Evolutionary conservation across 495 filamentous ascomycete genomes (phyloP).

Genomic region (Baudoinia panamericana): DNA sequence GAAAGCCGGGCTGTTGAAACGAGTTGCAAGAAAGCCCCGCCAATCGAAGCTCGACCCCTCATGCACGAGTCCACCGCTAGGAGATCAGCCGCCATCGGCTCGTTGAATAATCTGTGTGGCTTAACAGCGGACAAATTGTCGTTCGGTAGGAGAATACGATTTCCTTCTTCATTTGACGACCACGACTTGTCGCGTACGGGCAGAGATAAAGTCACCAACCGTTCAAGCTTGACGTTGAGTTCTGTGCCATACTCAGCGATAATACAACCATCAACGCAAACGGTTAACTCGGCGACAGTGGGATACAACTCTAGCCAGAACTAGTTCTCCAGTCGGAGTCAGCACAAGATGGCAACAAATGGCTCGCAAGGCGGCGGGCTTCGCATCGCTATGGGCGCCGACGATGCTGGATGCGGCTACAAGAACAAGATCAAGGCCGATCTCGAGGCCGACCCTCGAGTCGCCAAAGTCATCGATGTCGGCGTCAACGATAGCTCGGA

Average conservation of each 20-base stretch:
- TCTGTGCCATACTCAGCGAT: no score
- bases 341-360: not conserved
- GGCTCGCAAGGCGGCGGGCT: conserved; percentile 1
- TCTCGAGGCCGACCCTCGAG: conserved; percentile 52
- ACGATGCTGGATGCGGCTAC: conserved; percentile 68
- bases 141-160: conserved; percentile 6
- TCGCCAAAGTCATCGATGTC: conserved; percentile 55
- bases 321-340: not conserved
- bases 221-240: no score
- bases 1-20: no score
- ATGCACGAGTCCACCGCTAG: not conserved
- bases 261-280: not conserved
- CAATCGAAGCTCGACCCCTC: not conserved
- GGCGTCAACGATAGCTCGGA: conserved; percentile 52
- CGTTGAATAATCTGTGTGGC: not conserved
- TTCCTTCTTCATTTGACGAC: conserved; percentile 12
- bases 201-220: conserved; percentile 4
- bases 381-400: conserved; percentile 49
- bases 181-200: conserved; percentile 6
- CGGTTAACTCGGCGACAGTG: not conserved
- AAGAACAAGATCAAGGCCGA: conserved; percentile 65
- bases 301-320: conserved; percentile 16
- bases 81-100: conserved; percentile 5
- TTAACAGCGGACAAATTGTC: not conserved
- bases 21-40: no score